Evolutionary conservation across 1,284 basidiomycete genomes (phyloP), one percentile per base, ranked within the genome.

Genomic region (Tilletia caries): DNA sequence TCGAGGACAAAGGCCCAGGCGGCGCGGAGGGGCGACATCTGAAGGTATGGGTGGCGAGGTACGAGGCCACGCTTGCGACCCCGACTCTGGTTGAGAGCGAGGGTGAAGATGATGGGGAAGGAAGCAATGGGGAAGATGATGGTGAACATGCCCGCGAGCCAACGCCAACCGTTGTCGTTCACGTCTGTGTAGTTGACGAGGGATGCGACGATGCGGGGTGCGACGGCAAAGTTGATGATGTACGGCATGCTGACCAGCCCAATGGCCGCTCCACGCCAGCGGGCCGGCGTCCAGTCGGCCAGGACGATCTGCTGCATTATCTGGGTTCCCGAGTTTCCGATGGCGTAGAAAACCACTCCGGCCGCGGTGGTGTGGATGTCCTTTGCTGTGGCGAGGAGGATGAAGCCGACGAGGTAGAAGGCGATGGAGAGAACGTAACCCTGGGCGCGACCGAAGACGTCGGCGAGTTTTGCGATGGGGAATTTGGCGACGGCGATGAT

Each of bases 291-390:
- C 68, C 73, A 77, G 70, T 83, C 81, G 41, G 81, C 81, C 32
- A 83, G 66, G 13, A 82, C 73, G 67, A 82, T 79, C 72, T 82
- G 80, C 65, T 80, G 78, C 71, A 82, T 77, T 72, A 83, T 81
- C 68, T 82, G 79, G 1, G 76, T 54, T 33, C 81, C 81, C 1
- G 79, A 76, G 68, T 81, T 81, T 20, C 81, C 81, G 62, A 81
- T 71, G 27, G 79, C 78, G 33, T 81, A 79, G 62, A 83, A 68
- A 48, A 80, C 78, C 48, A 71, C 70, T 15, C 80, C 81, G 41
- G 73, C 81, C 2, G 70, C 69, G 25, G 77, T 69, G 23, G 76
- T 68, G 23, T 67, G 58, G 3, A 75, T 71, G 44, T 33, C 70
- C 64, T 79, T 75, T 5, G 75, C 70, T 3, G 76, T 68, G 23